A percentile compares a stretch with the other conserved stretches of the same genome.
These are phyloP conservation scores for Acer saccharum DNA, from an alignment of 345 rosid species.

Conservation along the genomic window DNA sequence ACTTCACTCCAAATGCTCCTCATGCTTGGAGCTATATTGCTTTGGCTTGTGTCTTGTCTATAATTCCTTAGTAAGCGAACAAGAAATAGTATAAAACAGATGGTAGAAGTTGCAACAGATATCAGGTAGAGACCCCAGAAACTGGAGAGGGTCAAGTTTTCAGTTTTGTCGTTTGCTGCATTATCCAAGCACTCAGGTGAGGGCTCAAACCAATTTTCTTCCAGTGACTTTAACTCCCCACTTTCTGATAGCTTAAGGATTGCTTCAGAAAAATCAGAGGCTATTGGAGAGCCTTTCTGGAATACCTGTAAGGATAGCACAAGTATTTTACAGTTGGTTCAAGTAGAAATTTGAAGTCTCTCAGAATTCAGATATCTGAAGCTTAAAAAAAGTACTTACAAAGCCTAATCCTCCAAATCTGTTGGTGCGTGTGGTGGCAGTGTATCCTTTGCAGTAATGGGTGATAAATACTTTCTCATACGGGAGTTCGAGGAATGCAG, in stretches of 20 bases:
- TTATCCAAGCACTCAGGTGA: constrained; percentile 21
- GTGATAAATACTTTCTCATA: no score
- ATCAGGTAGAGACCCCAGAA: constrained; percentile 44
- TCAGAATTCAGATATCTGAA: no score
- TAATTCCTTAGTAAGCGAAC: no score
- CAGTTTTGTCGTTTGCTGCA: constrained; percentile 12
- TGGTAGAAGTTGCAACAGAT: constrained; percentile 36
- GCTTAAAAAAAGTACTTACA: no score
- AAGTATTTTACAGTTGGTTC: background rate
- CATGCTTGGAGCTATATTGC: no score
- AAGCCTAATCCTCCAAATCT: no score
- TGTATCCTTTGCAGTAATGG: no score
- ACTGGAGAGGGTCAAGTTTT: constrained; percentile 36
- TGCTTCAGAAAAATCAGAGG: constrained; percentile 42
- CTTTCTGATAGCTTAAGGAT: constrained; percentile 41
- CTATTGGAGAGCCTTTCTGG: constrained; percentile 43
- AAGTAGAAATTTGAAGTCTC: background rate
- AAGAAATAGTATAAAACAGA: constrained; percentile 41
- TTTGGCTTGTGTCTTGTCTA: background rate
- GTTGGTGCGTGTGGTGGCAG: no score
- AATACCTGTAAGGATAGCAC: constrained; percentile 34
- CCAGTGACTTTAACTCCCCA: constrained; percentile 27
- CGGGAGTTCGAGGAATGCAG: no score
- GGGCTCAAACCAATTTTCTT: constrained; percentile 31
- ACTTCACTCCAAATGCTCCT: no score